Percentiles rank a stretch among this genome's conserved stretches.
These are phyloP conservation scores for Microsporum audouinii DNA, from an alignment of 2,329 filamentous ascomycete species.

Conservation along the genomic window DNA sequence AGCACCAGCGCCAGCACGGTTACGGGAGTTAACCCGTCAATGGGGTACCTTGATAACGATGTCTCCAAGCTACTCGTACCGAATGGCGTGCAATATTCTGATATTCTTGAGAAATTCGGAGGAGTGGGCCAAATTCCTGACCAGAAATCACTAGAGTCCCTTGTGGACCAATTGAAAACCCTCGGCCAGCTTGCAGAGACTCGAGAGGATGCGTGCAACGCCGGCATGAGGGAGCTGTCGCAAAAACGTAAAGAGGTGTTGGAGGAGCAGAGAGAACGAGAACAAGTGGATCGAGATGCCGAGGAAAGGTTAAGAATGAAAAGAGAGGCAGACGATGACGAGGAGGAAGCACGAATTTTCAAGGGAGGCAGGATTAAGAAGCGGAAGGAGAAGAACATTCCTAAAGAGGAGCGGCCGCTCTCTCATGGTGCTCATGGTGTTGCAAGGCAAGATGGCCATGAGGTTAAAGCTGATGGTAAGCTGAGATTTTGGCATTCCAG, in stretches of 20 bases:
- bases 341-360: constrained; percentile 36
- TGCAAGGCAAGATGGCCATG: constrained; percentile 52
- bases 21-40: constrained; percentile 23
- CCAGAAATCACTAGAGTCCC: constrained; percentile 37
- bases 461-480: constrained; percentile 46
- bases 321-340: constrained; percentile 35
- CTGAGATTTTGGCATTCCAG: neutral
- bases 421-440: constrained; percentile 53
- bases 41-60: constrained; percentile 46
- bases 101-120: constrained; percentile 46
- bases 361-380: constrained; percentile 61
- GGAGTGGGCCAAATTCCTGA: constrained; percentile 39
- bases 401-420: constrained; percentile 50
- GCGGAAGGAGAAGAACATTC: constrained; percentile 57
- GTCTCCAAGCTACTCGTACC: constrained; percentile 38
- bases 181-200: constrained; percentile 48
- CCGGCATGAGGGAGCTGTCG: constrained; percentile 48
- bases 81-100: constrained; percentile 43
- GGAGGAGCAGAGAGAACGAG: constrained; percentile 41
- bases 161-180: constrained; percentile 44
- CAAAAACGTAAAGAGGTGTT: constrained; percentile 46
- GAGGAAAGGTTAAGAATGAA: constrained; percentile 40
- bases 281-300: constrained; percentile 37
- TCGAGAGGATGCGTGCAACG: constrained; percentile 48
- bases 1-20: constrained; percentile 37